Evolutionary conservation across 768 basidiomycete genomes (phyloP).

Genomic region (Naematelia aurantialba): DNA sequence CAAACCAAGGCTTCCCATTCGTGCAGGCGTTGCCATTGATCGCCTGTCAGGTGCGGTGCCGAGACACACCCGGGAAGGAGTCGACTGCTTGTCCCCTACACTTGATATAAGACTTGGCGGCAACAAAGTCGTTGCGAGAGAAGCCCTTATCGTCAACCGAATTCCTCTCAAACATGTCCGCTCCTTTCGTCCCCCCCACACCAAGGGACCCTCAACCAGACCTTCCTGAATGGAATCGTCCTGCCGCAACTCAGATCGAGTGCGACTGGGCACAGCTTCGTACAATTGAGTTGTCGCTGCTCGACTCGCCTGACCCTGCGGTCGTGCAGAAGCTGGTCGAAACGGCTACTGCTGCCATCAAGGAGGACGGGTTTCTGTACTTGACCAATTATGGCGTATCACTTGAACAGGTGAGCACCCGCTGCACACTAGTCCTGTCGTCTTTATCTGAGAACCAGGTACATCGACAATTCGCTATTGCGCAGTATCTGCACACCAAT

Average conservation of each 20-base stretch:
- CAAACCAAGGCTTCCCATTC: too few relatives aligned
- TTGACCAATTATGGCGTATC: constrained; percentile 29
- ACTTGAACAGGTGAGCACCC: constrained; percentile 21
- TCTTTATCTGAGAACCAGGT: too few relatives aligned
- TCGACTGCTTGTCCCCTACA: too few relatives aligned
- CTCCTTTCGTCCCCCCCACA: constrained; percentile 25
- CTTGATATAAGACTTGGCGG: too few relatives aligned
- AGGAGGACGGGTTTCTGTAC: constrained; percentile 33
- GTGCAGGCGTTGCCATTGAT: too few relatives aligned
- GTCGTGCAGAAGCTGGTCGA: constrained; percentile 21
- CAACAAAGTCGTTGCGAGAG: too few relatives aligned
- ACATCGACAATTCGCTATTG: constrained; percentile 32
- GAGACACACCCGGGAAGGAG: too few relatives aligned
- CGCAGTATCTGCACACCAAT: constrained; percentile 23
- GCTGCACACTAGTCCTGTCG: too few relatives aligned
- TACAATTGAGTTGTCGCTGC: constrained; percentile 25
- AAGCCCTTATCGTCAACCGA: background rate
- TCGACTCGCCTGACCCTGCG: constrained; percentile 21
- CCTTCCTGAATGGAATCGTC: constrained; percentile 16
- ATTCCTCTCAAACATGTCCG: constrained; percentile 16
- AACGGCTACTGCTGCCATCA: constrained; percentile 19
- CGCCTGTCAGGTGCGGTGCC: too few relatives aligned
- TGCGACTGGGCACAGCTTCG: constrained; percentile 27
- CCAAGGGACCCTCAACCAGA: constrained; percentile 13
- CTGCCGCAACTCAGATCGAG: constrained; percentile 6